Conservation (phyloP, 2,329 filamentous ascomycete genomes). For the Zopfia rhizophila region DNA sequence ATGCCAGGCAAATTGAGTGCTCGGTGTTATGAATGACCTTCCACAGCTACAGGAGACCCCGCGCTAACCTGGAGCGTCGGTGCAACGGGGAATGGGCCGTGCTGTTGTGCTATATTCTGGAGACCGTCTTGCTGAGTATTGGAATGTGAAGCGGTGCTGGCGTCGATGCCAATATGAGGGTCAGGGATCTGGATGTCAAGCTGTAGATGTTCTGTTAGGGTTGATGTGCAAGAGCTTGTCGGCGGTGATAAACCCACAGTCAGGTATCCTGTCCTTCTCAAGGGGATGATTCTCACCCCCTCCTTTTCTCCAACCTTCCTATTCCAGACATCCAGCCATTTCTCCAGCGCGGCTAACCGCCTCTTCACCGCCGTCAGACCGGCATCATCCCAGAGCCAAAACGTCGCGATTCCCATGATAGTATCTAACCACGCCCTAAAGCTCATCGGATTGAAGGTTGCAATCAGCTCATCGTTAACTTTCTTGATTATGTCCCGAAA, state of each 20-base stretch:
- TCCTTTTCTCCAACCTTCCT: conserved; percentile 66
- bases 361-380: conserved; percentile 81
- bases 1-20: too few relatives aligned
- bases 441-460: conserved; percentile 83
- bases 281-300: conserved; percentile 77
- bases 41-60: conserved; percentile 34
- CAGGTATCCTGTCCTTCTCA: conserved; percentile 89
- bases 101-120: conserved; percentile 13
- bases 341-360: conserved; percentile 75
- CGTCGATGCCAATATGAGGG: conserved; percentile 69
- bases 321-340: conserved; percentile 91
- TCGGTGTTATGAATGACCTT: conserved; percentile 2
- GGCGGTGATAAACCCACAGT: conserved; percentile 64
- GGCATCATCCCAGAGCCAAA: conserved; percentile 94
- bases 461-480: conserved; percentile 79
- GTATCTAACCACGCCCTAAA: conserved; percentile 82
- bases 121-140: conserved; percentile 39
- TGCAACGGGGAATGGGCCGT: conserved; percentile 34
- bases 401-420: conserved; percentile 81
- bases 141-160: conserved; percentile 32
- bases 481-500: conserved; percentile 85
- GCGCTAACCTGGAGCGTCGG: conserved; percentile 43
- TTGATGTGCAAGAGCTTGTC: not conserved
- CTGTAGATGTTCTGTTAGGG: conserved; percentile 53
- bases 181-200: conserved; percentile 85